Percentiles rank a stretch among this genome's conserved stretches.
Conservation (phyloP, 1,284 basidiomycete genomes). For the Cutaneotrichosporon sp. region DNA sequence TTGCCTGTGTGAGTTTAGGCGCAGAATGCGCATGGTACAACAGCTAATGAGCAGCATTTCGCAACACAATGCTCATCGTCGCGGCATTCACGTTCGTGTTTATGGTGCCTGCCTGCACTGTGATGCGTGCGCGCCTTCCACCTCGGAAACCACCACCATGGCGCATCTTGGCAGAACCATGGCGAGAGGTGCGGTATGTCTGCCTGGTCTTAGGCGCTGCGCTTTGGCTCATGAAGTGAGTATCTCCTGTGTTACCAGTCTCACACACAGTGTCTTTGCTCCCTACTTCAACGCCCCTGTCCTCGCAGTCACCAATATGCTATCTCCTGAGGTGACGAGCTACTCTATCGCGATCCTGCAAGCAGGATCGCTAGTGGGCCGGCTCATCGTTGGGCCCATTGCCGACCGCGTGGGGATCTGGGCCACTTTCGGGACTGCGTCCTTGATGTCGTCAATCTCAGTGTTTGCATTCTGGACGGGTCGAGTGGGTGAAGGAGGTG, state of each 20-base stretch:
- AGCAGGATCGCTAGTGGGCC: conserved; percentile 5
- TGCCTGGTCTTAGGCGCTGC: conserved; percentile 8
- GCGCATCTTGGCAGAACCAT: conserved; percentile 5
- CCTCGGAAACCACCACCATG: conserved; percentile 16
- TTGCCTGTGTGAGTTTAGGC: conserved; percentile 13
- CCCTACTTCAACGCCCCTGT: conserved; percentile 14
- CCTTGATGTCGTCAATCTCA: neutral
- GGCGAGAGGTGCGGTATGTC: conserved; percentile 9
- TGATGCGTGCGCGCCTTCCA: conserved; percentile 20
- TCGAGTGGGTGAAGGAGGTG: conserved; percentile 20
- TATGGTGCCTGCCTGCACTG: conserved; percentile 24
- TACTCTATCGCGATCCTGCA: conserved; percentile 13
- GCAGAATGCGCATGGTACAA: too few species aligned
- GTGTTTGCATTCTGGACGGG: conserved; percentile 22
- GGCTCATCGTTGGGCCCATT: conserved; percentile 2
- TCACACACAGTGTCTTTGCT: conserved; percentile 11
- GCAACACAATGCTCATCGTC: conserved; percentile 21
- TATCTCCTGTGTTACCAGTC: neutral
- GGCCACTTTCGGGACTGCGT: conserved; percentile 2
- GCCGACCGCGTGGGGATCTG: conserved; percentile 13
- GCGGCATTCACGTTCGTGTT: conserved; percentile 18
- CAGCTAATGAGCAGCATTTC: conserved; percentile 18
- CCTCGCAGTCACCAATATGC: conserved; percentile 1
- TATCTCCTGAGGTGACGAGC: neutral
- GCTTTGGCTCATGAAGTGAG: neutral